Base-by-base conservation (phyloP, 192 early-diverging fungal species). In the Irineochytrium annulatum region DNA sequence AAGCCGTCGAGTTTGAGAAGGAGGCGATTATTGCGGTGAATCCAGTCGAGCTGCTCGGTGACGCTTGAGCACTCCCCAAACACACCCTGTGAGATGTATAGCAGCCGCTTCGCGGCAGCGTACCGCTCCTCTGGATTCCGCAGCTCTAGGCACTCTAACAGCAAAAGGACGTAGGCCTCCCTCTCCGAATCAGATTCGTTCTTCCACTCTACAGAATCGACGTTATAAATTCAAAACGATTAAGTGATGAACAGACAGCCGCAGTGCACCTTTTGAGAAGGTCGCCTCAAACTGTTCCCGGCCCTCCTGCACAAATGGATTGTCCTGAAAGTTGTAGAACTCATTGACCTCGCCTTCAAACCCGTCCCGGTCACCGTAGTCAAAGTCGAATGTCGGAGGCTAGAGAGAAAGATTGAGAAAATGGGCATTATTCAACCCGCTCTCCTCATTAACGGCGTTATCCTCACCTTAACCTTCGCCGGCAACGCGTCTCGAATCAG, bases 21-120 rank as follows among this genome's bases (percentile, higher is more conserved):
- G 43, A 87, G 73, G 34, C 58, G 57, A 56, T 84, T 87, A 62
- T 86, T 83, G 1, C 57, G 66, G 14, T 68, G 60, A 22, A 90
- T 89, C 51, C 58, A 65, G 30, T 77, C 43, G 28, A 88, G 32
- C 29, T 86, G 86, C 17, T 76, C 74, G 31, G 72, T 68, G 35
- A 43, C 34, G 17, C 46, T 32, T 2, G 71, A 4, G 2, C 37
- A 32, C 46, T 76, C 74, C 8, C 29, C 68, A 52, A 75, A 76
- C 5, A 65, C 62, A 20, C 74, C 88, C 73, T 87, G 80, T 0
- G 86, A 66, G 60, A 88, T 79, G 48, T 86, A 88, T 8, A 87
- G 65, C 31, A 90, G 49, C 48, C 73, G 74, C 41, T 75, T 76
- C 0, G 79, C 78, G 6, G 86, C 75, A 3, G 53, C 68, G 14